A percentile compares a stretch with the other conserved stretches of the same genome.
phyloP scores from a whole-genome alignment of 768 basidiomycete genomes.

The Lentinula boryana region DNA sequence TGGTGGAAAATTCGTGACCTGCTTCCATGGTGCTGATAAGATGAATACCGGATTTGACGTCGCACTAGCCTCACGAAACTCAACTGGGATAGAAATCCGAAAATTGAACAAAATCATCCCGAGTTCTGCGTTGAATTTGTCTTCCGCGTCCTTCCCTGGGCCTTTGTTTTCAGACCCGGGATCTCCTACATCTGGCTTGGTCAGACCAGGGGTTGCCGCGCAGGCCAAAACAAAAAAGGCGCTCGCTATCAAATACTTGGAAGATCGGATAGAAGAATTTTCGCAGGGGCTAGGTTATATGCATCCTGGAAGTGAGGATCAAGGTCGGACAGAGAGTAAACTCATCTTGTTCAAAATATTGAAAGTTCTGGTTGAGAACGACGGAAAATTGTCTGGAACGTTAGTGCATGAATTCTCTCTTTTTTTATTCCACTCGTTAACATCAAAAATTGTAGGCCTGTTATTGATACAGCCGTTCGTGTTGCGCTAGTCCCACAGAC shows the following conservation, averaged over 20 bases:
- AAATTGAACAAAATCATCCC: slow-evolving; percentile 65
- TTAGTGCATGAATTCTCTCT: slow-evolving; percentile 31
- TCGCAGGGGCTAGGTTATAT: slow-evolving; percentile 72
- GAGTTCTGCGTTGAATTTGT: slow-evolving; percentile 50
- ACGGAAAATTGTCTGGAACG: slow-evolving; percentile 85
- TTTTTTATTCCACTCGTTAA: neutral
- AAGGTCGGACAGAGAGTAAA: slow-evolving; percentile 67
- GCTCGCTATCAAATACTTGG: slow-evolving; percentile 70
- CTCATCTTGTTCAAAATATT: slow-evolving; percentile 68
- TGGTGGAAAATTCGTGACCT: slow-evolving; percentile 86
- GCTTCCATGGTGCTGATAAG: slow-evolving; percentile 71
- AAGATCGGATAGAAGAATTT: slow-evolving; percentile 70
- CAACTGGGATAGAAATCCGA: slow-evolving; percentile 65
- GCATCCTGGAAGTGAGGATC: slow-evolving; percentile 41
- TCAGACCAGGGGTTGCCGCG: slow-evolving; percentile 57
- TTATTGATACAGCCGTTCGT: slow-evolving; percentile 72
- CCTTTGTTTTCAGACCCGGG: slow-evolving; percentile 80
- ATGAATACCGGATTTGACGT: slow-evolving; percentile 74
- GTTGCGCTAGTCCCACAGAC: slow-evolving; percentile 61
- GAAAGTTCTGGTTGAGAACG: slow-evolving; percentile 79
- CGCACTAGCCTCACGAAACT: slow-evolving; percentile 63
- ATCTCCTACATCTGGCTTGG: slow-evolving; percentile 55
- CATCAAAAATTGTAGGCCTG: slow-evolving; percentile 28
- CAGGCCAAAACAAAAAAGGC: slow-evolving; percentile 82
- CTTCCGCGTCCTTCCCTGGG: slow-evolving; percentile 69